Evolutionary conservation across 192 early-diverging fungal genomes (phyloP), one percentile per base, ranked within the genome.

Genomic region (Martensiomyces pterosporus): DNA sequence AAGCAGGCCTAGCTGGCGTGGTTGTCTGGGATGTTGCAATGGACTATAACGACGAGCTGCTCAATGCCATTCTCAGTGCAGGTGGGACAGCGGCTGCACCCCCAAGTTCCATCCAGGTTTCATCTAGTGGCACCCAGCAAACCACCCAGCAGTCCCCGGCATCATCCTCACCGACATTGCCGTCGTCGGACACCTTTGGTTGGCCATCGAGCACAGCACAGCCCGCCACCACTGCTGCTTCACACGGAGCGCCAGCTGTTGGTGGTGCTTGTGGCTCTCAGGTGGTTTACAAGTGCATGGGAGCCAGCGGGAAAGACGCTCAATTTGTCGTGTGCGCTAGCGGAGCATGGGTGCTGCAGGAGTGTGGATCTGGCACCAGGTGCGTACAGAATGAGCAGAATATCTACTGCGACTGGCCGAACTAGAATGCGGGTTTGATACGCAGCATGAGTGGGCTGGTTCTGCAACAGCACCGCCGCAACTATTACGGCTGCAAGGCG

Each of bases 1-100:
- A 45, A 0, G 57, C 68, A 9, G 77, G 72, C 2, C 57, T 91
- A 32, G 67, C 59, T 5, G 87, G 87, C 54, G 71, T 87, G 12
- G 78, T 83, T 64, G 56, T 81, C 9, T 85, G 82, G 67, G 58
- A 55, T 19, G 37, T 64, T 9, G 51, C 49, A 3, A 66, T 60
- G 57, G 72, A 75, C 40, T 46, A 60, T 34, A 74, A 81, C 17
- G 59, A 69, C 35, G 86, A 86, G 62, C 44, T 88, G 24, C 26
- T 88, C 18, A 34, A 63, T 32, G 60, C 57, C 0, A 18, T 74
- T 14, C 43, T 6, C 40, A 43, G 34, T 34, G 44, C 40, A 0
- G 39, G 58, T 1, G 41, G 33, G 14, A 35, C 60, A 0, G 55
- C 48, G 21, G 12, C 32, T 9, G 38, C 8, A 37, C 45, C 48